phyloP scores from a whole-genome alignment of 257 asterid genomes.

The Parsonsia alboflavescens region DNA sequence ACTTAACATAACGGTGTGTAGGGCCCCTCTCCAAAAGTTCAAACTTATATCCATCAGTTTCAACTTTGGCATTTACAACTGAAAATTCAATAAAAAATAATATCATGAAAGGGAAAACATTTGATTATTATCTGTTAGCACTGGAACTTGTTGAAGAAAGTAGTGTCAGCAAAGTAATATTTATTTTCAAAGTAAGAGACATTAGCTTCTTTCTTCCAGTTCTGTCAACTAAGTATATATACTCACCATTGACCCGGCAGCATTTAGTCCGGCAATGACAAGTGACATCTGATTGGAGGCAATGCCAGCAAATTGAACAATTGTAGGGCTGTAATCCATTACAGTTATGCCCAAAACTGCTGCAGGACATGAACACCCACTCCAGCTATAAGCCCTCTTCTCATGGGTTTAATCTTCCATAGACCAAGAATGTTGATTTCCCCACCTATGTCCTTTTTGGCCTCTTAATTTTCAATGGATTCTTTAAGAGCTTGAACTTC shows the following conservation, averaged over 20 bases:
- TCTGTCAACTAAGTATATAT: slow-evolving; percentile 67
- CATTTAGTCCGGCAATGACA: slow-evolving; percentile 68
- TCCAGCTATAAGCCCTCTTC: slow-evolving; percentile 75
- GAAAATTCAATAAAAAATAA: no score
- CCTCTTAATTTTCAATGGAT: slow-evolving; percentile 61
- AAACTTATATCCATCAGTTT: slow-evolving; percentile 85
- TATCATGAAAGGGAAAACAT: no score
- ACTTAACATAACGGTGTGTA: slow-evolving; percentile 93
- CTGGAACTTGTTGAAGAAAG: no score
- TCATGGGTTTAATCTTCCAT: slow-evolving; percentile 45
- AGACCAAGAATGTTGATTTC: slow-evolving; percentile 30
- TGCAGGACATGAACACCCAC: slow-evolving; percentile 74
- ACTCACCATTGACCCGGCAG: slow-evolving; percentile 55
- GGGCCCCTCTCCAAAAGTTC: slow-evolving; percentile 97
- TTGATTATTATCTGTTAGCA: no score
- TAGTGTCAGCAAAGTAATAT: no score
- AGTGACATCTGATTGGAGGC: slow-evolving; percentile 81
- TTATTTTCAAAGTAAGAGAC: slow-evolving; percentile 41
- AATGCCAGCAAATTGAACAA: slow-evolving; percentile 70
- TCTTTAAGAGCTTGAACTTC: slow-evolving; percentile 53
- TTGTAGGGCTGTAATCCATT: slow-evolving; percentile 87
- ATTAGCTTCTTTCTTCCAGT: slow-evolving; percentile 61
- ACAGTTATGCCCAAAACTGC: slow-evolving; percentile 80
- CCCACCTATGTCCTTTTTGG: slow-evolving; percentile 32
- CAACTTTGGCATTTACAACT: no score